Percentiles rank a stretch among this genome's conserved stretches.
Conservation (phyloP, 768 basidiomycete species). For the Wakefieldia striispora region DNA sequence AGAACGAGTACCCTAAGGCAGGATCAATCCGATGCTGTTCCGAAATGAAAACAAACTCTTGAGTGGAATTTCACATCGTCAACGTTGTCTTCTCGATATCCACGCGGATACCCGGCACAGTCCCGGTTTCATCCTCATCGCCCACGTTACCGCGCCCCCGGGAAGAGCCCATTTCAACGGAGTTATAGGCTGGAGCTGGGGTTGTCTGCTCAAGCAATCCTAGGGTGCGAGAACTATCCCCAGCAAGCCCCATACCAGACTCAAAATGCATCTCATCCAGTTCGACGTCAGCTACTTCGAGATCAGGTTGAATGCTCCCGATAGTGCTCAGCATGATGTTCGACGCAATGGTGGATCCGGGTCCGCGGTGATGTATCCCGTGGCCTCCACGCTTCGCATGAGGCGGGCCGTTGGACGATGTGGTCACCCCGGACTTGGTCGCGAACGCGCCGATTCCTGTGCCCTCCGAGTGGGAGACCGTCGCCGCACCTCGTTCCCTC, state of each 20-base stretch:
- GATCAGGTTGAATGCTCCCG: constrained; percentile 54
- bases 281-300: constrained; percentile 54
- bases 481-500: constrained; percentile 78
- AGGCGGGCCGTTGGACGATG: constrained; percentile 22
- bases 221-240: constrained; percentile 38
- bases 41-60: constrained; percentile 16
- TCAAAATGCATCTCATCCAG: constrained; percentile 53
- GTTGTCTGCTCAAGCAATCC: constrained; percentile 34
- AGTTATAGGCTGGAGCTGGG: constrained; percentile 50
- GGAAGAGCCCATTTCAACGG: constrained; percentile 39
- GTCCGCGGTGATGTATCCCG: constrained; percentile 50
- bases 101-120: constrained; percentile 48
- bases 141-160: constrained; percentile 15
- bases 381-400: constrained; percentile 31
- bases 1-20: constrained; percentile 20
- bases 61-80: constrained; percentile 36
- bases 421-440: constrained; percentile 50
- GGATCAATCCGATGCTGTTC: constrained; percentile 28
- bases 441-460: constrained; percentile 66
- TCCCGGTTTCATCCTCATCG: constrained; percentile 23
- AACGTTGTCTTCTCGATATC: constrained; percentile 61
- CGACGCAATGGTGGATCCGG: constrained; percentile 54
- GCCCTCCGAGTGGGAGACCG: constrained; percentile 72
- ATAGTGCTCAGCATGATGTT: constrained; percentile 64
- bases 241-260: constrained; percentile 51